Conservation (phyloP, 352 stramenopile species). For the Globisporangium acanthophoron region DNA sequence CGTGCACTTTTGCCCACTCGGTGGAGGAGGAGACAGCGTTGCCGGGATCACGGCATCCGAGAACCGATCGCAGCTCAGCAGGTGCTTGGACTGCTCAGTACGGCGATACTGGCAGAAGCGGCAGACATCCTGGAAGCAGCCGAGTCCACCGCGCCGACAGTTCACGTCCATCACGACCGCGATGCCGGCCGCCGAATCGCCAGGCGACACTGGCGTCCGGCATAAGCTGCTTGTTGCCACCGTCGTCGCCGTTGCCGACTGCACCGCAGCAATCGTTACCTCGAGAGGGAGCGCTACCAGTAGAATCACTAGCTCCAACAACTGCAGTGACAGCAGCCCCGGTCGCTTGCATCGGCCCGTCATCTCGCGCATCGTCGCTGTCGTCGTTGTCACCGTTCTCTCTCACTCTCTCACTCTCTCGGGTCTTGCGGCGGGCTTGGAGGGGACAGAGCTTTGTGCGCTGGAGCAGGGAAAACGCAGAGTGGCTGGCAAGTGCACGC, state of each 20-base stretch:
- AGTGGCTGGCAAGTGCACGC: background rate
- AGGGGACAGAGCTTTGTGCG: background rate
- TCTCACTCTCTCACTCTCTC: background rate
- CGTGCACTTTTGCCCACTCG: constrained; percentile 2
- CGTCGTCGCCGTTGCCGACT: no score
- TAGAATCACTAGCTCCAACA: no score
- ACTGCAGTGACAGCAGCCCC: no score
- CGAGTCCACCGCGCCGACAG: constrained; percentile 16
- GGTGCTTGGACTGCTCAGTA: constrained; percentile 14
- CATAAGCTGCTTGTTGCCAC: background rate
- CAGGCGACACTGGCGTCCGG: background rate
- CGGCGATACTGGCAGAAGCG: constrained; percentile 15
- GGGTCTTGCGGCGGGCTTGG: background rate
- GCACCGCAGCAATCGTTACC: background rate
- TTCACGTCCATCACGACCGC: constrained; percentile 10
- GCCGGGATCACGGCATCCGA: background rate
- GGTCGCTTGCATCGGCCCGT: no score
- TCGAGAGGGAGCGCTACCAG: background rate
- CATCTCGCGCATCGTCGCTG: no score
- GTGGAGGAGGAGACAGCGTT: background rate
- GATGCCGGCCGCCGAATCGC: constrained; percentile 15
- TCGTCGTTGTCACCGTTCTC: no score
- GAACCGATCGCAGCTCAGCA: constrained; percentile 9
- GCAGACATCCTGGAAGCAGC: constrained; percentile 19
- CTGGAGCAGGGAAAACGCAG: constrained; percentile 1